Base-by-base conservation (phyloP, 441 rosid species). In the Pelargonium fulgidum region DNA sequence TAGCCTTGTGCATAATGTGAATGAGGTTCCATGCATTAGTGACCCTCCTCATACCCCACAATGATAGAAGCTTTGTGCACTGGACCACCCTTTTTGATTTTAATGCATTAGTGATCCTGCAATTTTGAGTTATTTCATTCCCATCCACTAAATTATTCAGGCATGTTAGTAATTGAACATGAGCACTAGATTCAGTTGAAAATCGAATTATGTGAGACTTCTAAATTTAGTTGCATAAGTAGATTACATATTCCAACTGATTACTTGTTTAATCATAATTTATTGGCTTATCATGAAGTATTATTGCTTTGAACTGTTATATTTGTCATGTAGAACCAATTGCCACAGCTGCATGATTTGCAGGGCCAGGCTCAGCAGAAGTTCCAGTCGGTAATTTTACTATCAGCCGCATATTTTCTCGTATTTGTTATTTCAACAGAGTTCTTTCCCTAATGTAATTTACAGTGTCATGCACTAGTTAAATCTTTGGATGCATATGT, bases 351-450 rank as follows among this genome's bases (percentile, higher is more conserved):
- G 42, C 92, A 86, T 66, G 96, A 89, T 83, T 78, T 88, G 81
- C 86, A 81, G 72, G 86, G 90, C 68, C 97, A 89, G 81, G 67
- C 81, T 65, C 90, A 85, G 68, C 94, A 85, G 82, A 92, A 89
- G 86, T 85, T 88, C 84, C 91, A 84, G 73, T 79, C 84, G 81
- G 91, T 88, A 84, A 75, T 16, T 41, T 70, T 58, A n/a, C 71
- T 54, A 42, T 66, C 74, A 33, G 39, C 75, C 65, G 70, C 65
- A 69, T 47, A 45, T 58, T 1, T 63, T 50, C 50, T 16, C 3
- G n/a, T 45, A 24, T 65, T 14, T 11, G 26, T 17, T 70, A 20
- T 45, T 42, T 39, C 42, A 3, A 7, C 12, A 8, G 61, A 48
- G 64, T 20, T 24, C 17, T 64, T 65, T 64, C 19, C 4, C 64